Conservation (phyloP, 2,329 filamentous ascomycete species). For the Pseudocercospora vitis region DNA sequence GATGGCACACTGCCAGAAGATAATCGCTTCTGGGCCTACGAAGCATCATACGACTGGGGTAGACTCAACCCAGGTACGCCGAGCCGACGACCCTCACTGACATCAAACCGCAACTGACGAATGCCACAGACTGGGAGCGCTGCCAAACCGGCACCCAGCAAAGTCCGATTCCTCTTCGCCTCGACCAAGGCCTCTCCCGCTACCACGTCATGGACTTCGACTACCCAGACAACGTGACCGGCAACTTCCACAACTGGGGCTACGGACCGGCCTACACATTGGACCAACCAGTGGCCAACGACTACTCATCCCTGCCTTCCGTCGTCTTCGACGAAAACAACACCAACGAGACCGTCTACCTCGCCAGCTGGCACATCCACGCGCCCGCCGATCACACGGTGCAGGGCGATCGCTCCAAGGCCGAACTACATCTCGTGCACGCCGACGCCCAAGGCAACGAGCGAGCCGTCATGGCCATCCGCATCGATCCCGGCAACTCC, state of each 20-base stretch:
- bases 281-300: constrained; percentile 35
- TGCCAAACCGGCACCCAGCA: constrained; percentile 55
- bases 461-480: constrained; percentile 49
- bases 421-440: constrained; percentile 55
- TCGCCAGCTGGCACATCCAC: constrained; percentile 55
- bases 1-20: constrained; percentile 14
- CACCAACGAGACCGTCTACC: constrained; percentile 49
- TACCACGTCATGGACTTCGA: constrained; percentile 47
- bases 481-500: constrained; percentile 46
- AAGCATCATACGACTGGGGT: constrained; percentile 27
- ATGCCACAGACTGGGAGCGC: constrained; percentile 41
- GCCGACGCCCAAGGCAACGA: constrained; percentile 45
- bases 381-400: constrained; percentile 53
- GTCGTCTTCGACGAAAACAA: constrained; percentile 50
- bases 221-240: constrained; percentile 41
- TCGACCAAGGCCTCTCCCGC: constrained; percentile 43
- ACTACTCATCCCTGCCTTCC: constrained; percentile 43
- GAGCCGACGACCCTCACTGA: constrained; percentile 8
- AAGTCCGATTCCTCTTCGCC: constrained; percentile 49
- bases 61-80: constrained; percentile 20
- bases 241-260: constrained; percentile 52
- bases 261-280: constrained; percentile 51
- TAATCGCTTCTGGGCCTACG: constrained; percentile 26
- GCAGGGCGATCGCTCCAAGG: constrained; percentile 44
- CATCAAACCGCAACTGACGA: constrained; percentile 3